Base-by-base conservation (phyloP, 2,329 filamentous ascomycete species). In the Amphichorda felina region DNA sequence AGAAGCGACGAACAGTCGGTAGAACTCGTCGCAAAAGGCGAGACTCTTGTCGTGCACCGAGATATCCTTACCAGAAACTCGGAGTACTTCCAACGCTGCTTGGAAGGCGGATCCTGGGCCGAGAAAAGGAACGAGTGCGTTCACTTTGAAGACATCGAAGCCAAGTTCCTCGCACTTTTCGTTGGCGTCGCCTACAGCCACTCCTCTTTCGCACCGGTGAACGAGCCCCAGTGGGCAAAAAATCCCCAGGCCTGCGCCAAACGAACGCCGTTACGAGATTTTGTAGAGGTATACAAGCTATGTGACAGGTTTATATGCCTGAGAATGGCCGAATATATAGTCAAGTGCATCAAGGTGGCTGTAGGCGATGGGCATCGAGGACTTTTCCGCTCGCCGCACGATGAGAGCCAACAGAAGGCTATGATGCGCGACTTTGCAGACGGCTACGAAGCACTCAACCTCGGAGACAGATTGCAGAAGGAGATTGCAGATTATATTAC, bases 241-340 rank as follows among this genome's bases (percentile, higher is more conserved):
- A 47, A 41, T 35, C 55, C 54, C 2, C 46, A 56, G 40, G 40
- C 47, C 10, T 39, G 39, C 13, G 40, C 43, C n/a, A 45, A 45
- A 30, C 50, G n/a, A n/a, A n/a, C 53, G 8, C 43, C 51, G 5
- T 43, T 58, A 16, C 38, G 45, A 11, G 55, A 59, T 35, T 55
- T 45, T 14, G 38, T 59, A 22, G 54, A 58, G 31, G 55, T 59
- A 4, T 56, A 49, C 40, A 58, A 57, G 43, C 48, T 59, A 8
- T 57, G 55, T 36, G 55, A 59, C 27, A 48, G 54, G 10, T 58
- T 59, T 35, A 37, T 57, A 11, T 55, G 54, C 36, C 35, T 37
- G 1, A 25, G 37, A 4, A 56, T 59, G 47, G 48, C 42, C 3
- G 37, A 41, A 0, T 57, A 50, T 17, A 50, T 58, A 18, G 30